Evolutionary conservation across 2,329 filamentous ascomycete genomes (phyloP).

Genomic region (Apiospora arundinis): DNA sequence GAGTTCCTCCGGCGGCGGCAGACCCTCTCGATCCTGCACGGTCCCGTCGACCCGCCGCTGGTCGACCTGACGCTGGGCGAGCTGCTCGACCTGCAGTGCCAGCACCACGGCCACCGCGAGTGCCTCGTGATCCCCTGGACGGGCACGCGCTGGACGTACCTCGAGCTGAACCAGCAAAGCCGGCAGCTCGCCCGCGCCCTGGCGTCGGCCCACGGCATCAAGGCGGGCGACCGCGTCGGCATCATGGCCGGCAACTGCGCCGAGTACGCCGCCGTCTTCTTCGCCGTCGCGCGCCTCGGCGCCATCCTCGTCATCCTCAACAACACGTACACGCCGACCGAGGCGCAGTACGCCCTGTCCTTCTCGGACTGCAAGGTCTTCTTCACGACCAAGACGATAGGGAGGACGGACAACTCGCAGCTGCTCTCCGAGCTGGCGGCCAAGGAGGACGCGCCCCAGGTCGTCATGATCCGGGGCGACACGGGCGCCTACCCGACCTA

Average conservation of each 20-base stretch:
- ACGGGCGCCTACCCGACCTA: conserved; percentile 65
- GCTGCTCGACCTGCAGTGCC: conserved; percentile 73
- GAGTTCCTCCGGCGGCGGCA: conserved; percentile 36
- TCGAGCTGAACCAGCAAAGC: conserved; percentile 67
- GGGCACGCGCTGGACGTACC: conserved; percentile 74
- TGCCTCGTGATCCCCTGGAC: conserved; percentile 80
- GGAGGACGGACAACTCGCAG: conserved; percentile 66
- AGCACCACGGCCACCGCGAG: conserved; percentile 69
- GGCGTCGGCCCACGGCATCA: conserved; percentile 66
- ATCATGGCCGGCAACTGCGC: conserved; percentile 82
- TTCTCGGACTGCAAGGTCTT: conserved; percentile 76
- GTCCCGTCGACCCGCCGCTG: conserved; percentile 71
- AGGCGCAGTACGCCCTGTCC: conserved; percentile 73
- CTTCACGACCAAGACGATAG: conserved; percentile 75
- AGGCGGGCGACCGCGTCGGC: conserved; percentile 72
- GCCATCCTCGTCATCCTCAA: conserved; percentile 79
- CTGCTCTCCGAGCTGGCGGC: conserved; percentile 62
- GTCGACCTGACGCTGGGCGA: conserved; percentile 76
- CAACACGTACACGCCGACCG: conserved; percentile 79
- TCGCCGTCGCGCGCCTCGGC: conserved; percentile 71
- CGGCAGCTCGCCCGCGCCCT: conserved; percentile 69
- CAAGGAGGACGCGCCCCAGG: conserved; percentile 52
- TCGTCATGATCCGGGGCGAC: conserved; percentile 66
- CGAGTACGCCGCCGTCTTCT: conserved; percentile 81
- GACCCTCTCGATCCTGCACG: conserved; percentile 67